A percentile compares a stretch with the other conserved stretches of the same genome.
phyloP scores from a whole-genome alignment of 1,284 basidiomycete species.

The Puccinia hordei region DNA sequence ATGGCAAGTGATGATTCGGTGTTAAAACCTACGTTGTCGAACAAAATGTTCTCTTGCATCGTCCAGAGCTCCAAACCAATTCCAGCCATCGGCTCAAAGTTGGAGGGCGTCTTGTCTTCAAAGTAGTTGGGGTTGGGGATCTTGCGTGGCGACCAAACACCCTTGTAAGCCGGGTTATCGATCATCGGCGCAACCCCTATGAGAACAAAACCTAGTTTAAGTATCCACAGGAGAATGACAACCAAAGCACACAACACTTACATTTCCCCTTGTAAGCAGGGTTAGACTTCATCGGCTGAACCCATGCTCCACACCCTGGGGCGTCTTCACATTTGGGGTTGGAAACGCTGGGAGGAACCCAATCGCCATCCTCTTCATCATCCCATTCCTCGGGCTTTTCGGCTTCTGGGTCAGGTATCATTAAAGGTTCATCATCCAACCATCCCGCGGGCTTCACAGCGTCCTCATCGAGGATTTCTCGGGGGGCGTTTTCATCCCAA shows the following conservation, averaged over 20 bases:
- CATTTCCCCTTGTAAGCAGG: constrained; percentile 60
- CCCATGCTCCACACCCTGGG: constrained; percentile 83
- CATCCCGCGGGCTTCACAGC: constrained; percentile 91
- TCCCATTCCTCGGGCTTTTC: constrained; percentile 99
- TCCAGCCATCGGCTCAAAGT: constrained; percentile 68
- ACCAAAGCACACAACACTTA: neutral
- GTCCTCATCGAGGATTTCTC: constrained; percentile 81
- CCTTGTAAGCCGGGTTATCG: constrained; percentile 96
- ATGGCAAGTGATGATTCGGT: neutral
- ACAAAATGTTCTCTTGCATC: constrained; percentile 96
- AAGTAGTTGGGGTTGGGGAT: constrained; percentile 91
- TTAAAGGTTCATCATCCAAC: constrained; percentile 83
- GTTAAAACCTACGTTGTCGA: constrained; percentile 54
- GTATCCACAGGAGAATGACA: neutral
- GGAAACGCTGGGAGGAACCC: constrained; percentile 75
- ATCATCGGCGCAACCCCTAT: constrained; percentile 71
- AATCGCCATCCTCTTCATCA: constrained; percentile 98
- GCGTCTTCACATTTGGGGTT: constrained; percentile 88
- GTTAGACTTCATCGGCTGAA: constrained; percentile 59
- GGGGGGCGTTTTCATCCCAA: constrained; percentile 93
- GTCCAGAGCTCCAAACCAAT: constrained; percentile 97
- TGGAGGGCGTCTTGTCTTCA: constrained; percentile 81
- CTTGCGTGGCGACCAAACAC: constrained; percentile 87
- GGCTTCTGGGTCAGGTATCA: constrained; percentile 79
- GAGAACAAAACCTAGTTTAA: neutral